phyloP scores from a whole-genome alignment of 768 basidiomycete genomes.

The Termitomyces sp. region DNA sequence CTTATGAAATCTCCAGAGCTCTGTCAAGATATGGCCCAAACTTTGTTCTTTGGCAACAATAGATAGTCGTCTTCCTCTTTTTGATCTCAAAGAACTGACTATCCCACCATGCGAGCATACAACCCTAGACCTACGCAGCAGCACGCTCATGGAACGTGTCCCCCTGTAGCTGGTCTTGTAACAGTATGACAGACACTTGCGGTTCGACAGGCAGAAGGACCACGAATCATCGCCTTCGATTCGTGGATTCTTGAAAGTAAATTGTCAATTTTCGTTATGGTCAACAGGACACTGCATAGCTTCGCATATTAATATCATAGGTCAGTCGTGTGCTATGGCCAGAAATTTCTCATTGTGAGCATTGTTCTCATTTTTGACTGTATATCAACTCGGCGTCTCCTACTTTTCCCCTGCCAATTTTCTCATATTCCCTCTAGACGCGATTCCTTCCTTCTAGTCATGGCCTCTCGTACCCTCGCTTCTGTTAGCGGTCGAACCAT shows the following conservation, averaged over 20 bases:
- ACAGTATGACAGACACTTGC: background rate
- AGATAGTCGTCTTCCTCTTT: background rate
- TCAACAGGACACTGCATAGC: background rate
- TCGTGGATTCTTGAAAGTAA: background rate
- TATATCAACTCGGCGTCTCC: background rate
- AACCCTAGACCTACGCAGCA: background rate
- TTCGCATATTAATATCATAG: background rate
- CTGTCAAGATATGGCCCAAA: background rate
- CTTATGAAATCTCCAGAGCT: background rate
- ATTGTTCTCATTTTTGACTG: background rate
- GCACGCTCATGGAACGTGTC: background rate
- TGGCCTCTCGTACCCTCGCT: slow-evolving; percentile 8
- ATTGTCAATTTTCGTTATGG: background rate
- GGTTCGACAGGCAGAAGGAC: background rate
- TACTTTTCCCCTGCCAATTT: background rate
- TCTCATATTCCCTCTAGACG: background rate
- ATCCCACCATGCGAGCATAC: background rate
- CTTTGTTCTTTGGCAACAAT: background rate
- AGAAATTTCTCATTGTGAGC: background rate
- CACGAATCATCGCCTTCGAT: background rate
- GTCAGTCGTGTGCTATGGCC: background rate
- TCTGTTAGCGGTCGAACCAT: slow-evolving; percentile 10
- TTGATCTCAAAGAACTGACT: background rate
- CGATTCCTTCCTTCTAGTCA: background rate
- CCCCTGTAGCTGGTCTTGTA: background rate